Evolutionary conservation across 2,329 filamentous ascomycete genomes (phyloP), one percentile per base, ranked within the genome.

Genomic region (Xylariaceae sp.): DNA sequence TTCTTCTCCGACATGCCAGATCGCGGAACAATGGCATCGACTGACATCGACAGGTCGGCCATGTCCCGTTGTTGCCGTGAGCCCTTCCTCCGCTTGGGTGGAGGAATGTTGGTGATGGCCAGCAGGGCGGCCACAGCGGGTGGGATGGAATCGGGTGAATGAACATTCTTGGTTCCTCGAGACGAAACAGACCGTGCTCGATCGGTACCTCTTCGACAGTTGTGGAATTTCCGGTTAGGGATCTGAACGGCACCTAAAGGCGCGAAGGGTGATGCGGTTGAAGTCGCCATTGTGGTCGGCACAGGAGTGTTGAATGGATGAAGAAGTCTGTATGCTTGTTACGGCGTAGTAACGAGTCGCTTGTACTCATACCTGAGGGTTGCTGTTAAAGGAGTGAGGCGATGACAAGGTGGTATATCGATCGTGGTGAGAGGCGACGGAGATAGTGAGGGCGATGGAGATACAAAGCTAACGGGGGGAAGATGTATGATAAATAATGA

Each of bases 81-180:
- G 52, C 67, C 74, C 41, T 74, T 73, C 52, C 73, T 71, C 34
- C 73, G 70, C 57, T 73, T 78, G 64, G 77, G 72, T 53, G 79
- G 72, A 65, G 82, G 85, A 53, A 88, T 88, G 62, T 78, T 80
- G 35, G 85, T 88, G 56, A 85, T 76, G 37, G 85, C 85, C 39
- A 88, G 75, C 34, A 88, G 74, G 10, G 83, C 82, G 4, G 83
- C 83, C 34, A 87, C 78, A 0, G 83, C 85, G 0, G 84, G 78
- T 4, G 84, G 80, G 18, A 87, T 76, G 13, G 77, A 74, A 59
- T 84, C 81, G 4, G 82, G 78, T 1, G 79, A 79, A 68, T 81
- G 79, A 1, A 75, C 71, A 56, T 80, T 76, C 60, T 72, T 74
- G 7, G 72, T 70, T 47, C 72, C 72, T 44, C 70, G 72, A 17